phyloP scores from a whole-genome alignment of 345 rosid species.

The Raphanus raphanistrum region DNA sequence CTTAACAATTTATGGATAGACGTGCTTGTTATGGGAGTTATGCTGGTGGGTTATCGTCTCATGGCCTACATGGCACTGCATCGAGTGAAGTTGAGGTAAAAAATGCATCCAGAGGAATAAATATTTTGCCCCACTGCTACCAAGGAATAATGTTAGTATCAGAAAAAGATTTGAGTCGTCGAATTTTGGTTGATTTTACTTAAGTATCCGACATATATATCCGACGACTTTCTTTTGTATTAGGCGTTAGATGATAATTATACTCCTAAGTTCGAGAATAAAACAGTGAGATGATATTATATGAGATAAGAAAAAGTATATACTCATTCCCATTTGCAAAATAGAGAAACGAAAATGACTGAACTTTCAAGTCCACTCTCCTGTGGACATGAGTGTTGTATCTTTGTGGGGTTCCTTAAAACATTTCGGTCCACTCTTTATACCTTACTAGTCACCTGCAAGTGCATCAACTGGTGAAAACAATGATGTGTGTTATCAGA shows the following conservation, averaged over 20 bases:
- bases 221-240: conserved; percentile 39
- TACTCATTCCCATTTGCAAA: conserved; percentile 35
- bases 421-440: conserved; percentile 20
- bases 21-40: conserved; percentile 78
- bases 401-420: conserved; percentile 41
- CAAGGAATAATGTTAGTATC: conserved; percentile 50
- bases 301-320: conserved; percentile 31
- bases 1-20: conserved; percentile 76
- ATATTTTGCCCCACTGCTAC: conserved; percentile 46
- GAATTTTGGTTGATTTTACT: conserved; percentile 43
- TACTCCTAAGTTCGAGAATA: conserved; percentile 35
- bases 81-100: conserved; percentile 63
- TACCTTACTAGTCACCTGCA: conserved; percentile 29
- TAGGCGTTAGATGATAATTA: conserved; percentile 23
- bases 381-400: conserved; percentile 35
- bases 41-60: conserved; percentile 91
- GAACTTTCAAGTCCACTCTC: conserved; percentile 40
- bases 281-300: conserved; percentile 31
- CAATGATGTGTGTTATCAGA: conserved; percentile 30
- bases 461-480: conserved; percentile 35
- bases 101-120: not conserved
- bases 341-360: conserved; percentile 32
- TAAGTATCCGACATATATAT: conserved; percentile 36
- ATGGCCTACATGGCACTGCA: conserved; percentile 81
- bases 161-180: conserved; percentile 37